These are phyloP conservation scores for Cyclanthera cordifolia DNA, from an alignment of 306 rosid species.

Conservation along the genomic window DNA sequence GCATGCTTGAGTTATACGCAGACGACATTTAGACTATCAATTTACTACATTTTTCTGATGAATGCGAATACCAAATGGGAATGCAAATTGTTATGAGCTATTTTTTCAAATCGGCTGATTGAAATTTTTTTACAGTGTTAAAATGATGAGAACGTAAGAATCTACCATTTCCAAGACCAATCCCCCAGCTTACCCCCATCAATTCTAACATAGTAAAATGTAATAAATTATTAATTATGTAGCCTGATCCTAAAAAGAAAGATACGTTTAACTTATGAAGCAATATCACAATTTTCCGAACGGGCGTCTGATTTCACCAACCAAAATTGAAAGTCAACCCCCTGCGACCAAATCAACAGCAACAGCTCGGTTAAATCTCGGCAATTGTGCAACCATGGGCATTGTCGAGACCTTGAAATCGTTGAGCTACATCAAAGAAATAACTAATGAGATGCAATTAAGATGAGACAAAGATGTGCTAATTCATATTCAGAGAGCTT, in stretches of 20 bases:
- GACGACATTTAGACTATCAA: not conserved
- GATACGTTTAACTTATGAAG: not conserved
- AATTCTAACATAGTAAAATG: not conserved
- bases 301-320: not conserved
- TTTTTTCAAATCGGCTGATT: not conserved
- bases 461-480: not conserved
- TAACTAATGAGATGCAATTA: not conserved
- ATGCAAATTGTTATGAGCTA: not conserved
- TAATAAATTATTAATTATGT: too few species aligned
- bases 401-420: not conserved
- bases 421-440: not conserved
- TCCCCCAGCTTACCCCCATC: not conserved
- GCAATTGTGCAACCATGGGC: too few species aligned
- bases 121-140: not conserved
- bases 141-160: not conserved
- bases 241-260: not conserved
- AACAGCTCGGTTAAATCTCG: not conserved
- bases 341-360: not conserved
- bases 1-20: not conserved
- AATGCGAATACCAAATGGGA: not conserved
- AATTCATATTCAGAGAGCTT: not conserved
- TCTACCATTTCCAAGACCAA: not conserved
- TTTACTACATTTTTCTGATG: not conserved
- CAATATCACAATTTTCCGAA: constrained; percentile 6
- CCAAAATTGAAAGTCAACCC: not conserved